phyloP scores from a whole-genome alignment of 2,329 filamentous ascomycete species.

The Xylaria sp. region DNA sequence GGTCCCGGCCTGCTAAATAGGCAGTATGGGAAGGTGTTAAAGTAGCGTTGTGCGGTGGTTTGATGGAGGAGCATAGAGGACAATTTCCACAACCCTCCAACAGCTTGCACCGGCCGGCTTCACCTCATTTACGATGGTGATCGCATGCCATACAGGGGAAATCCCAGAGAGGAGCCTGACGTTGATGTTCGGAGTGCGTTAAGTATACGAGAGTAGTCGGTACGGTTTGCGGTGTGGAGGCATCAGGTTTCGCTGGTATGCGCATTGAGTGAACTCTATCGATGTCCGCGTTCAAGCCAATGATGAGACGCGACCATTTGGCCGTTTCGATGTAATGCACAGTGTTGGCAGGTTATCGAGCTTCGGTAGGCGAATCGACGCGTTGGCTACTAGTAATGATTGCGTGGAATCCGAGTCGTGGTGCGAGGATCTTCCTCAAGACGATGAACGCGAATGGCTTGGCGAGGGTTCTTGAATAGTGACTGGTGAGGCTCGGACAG shows the following conservation, averaged over 20 bases:
- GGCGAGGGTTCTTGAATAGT: constrained; percentile 26
- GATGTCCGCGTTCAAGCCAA: constrained; percentile 3
- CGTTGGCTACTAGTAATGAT: constrained; percentile 33
- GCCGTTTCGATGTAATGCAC: neutral
- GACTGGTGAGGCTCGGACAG: constrained; percentile 34
- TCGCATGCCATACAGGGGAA: constrained; percentile 24
- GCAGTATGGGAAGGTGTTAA: neutral
- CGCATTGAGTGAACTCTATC: constrained; percentile 30
- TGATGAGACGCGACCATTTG: constrained; percentile 33
- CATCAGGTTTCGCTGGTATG: constrained; percentile 25
- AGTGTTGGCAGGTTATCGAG: neutral
- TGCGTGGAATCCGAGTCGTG: constrained; percentile 16
- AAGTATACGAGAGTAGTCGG: constrained; percentile 18
- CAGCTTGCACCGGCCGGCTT: constrained; percentile 37
- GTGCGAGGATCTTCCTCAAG: constrained; percentile 9
- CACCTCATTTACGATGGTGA: constrained; percentile 41
- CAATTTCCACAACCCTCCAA: constrained; percentile 38
- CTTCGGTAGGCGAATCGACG: constrained; percentile 33
- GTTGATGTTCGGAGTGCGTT: neutral
- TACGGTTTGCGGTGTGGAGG: constrained; percentile 21
- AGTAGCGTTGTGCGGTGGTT: constrained; percentile 11
- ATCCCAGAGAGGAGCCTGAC: constrained; percentile 3
- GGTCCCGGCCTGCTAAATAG: constrained; percentile 7
- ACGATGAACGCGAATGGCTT: constrained; percentile 29
- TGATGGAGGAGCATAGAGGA: constrained; percentile 9